Evolutionary conservation across 139 green algal species (phyloP).

Genomic region (Parachlorella kessleri): DNA sequence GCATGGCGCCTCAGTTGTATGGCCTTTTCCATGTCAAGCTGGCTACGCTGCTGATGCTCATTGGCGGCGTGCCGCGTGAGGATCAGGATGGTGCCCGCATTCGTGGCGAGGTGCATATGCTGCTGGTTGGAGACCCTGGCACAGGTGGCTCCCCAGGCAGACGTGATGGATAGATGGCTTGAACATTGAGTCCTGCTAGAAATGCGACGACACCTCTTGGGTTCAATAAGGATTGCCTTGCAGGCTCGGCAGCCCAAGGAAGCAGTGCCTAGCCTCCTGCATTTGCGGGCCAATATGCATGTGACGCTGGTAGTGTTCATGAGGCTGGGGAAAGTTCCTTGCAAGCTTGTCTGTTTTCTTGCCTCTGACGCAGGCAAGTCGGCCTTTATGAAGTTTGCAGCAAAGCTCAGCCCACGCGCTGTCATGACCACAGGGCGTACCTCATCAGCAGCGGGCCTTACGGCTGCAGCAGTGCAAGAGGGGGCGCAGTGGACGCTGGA

Average conservation of each 20-base stretch:
- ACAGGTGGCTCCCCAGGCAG: constrained; percentile 61
- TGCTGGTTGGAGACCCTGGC: constrained; percentile 92
- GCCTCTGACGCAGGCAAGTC: constrained; percentile 56
- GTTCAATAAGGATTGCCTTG: too few species aligned
- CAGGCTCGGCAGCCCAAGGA: too few species aligned
- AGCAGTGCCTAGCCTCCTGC: too few species aligned
- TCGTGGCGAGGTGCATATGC: constrained; percentile 84
- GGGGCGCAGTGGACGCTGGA: constrained; percentile 83
- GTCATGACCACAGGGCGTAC: constrained; percentile 79
- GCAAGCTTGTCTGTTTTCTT: not conserved
- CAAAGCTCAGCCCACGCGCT: constrained; percentile 57
- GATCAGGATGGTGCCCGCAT: constrained; percentile 47
- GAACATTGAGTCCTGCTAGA: too few species aligned
- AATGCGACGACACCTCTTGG: too few species aligned
- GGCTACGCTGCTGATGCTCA: constrained; percentile 73
- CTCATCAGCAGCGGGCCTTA: constrained; percentile 82
- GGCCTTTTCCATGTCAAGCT: constrained; percentile 83
- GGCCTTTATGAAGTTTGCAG: constrained; percentile 84
- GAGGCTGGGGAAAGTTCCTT: not conserved
- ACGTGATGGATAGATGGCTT: too few species aligned
- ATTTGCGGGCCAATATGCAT: not conserved
- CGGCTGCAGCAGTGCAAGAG: constrained; percentile 80
- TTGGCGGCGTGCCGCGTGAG: constrained; percentile 67
- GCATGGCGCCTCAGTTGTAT: constrained; percentile 75
- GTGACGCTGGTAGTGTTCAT: too few species aligned